These are phyloP conservation scores for Pterocarpus macrocarpus DNA, from an alignment of 306 rosid species.

Conservation along the genomic window DNA sequence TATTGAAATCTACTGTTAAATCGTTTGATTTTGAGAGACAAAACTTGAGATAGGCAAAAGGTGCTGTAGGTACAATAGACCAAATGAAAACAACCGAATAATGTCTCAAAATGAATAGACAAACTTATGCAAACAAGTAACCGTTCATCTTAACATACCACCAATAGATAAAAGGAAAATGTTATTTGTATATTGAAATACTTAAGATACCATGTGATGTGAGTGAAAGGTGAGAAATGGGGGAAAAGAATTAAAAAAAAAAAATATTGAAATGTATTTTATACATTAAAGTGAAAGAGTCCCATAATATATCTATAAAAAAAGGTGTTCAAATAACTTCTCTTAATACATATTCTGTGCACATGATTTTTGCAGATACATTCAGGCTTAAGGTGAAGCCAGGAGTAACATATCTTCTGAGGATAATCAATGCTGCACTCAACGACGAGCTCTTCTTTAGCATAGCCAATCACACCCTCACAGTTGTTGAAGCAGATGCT, in stretches of 20 bases:
- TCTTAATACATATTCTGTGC: background rate
- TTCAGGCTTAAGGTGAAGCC: constrained; percentile 77
- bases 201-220: no score
- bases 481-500: constrained; percentile 82
- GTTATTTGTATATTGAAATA: no score
- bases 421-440: constrained; percentile 90
- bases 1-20: background rate
- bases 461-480: constrained; percentile 78
- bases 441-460: constrained; percentile 84
- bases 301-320: no score
- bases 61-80: background rate
- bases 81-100: background rate
- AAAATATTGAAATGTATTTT: no score
- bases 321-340: no score
- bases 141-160: background rate
- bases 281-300: no score
- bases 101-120: constrained; percentile 13
- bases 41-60: background rate
- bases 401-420: constrained; percentile 78
- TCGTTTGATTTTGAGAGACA: background rate
- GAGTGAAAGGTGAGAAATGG: no score
- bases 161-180: no score
- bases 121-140: background rate
- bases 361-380: constrained; percentile 60
- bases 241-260: no score